phyloP scores from a whole-genome alignment of 805 yeast species.

The Candida nanaspora region DNA sequence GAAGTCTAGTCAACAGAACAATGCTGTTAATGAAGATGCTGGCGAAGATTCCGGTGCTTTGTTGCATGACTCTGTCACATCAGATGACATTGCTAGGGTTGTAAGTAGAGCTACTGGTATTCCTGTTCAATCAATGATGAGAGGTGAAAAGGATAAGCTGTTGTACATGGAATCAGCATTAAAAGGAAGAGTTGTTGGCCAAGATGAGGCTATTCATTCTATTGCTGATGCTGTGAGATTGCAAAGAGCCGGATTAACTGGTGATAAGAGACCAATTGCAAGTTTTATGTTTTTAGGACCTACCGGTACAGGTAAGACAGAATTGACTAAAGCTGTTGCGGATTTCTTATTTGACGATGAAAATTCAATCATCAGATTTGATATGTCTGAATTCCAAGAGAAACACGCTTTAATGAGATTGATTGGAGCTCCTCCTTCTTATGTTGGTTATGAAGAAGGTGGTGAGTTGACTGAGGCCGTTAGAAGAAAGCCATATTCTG shows the following conservation, averaged over 20 bases:
- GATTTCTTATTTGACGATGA: conserved; percentile 89
- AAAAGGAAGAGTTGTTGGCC: conserved; percentile 81
- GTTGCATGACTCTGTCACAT: conserved; percentile 86
- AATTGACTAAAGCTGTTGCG: conserved; percentile 86
- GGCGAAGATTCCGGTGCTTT: conserved; percentile 27
- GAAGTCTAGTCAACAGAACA: conserved; percentile 27
- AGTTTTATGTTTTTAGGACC: conserved; percentile 96
- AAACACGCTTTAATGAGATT: conserved; percentile 84
- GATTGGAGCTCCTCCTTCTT: conserved; percentile 98
- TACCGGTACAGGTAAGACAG: conserved; percentile 98
- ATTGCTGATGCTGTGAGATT: conserved; percentile 91
- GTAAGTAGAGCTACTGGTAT: conserved; percentile 94
- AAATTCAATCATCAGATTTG: conserved; percentile 81
- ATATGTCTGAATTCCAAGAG: conserved; percentile 98
- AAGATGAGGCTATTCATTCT: conserved; percentile 87
- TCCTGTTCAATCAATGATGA: conserved; percentile 83
- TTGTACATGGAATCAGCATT: conserved; percentile 80
- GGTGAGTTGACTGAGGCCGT: conserved; percentile 97
- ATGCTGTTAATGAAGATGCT: conserved; percentile 4
- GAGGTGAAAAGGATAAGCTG: conserved; percentile 90
- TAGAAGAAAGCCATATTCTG: conserved; percentile 90
- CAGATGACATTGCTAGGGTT: conserved; percentile 90
- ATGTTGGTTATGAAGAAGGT: conserved; percentile 91
- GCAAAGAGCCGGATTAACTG: conserved; percentile 94
- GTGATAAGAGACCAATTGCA: conserved; percentile 92